Conservation (phyloP, 805 yeast genomes). For the Candida awuae region DNA sequence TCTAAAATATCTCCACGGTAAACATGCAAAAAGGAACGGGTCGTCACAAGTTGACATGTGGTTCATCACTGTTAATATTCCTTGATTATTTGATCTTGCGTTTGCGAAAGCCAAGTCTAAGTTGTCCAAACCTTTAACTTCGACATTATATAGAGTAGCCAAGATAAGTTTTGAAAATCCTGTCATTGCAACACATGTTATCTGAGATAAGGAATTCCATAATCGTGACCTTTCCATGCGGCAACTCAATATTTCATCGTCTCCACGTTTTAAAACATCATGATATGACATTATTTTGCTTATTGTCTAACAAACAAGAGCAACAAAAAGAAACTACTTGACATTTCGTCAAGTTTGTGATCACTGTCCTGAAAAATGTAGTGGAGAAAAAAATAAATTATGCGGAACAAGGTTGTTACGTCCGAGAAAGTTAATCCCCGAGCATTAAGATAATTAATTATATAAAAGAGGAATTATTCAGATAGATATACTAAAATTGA, state of each 20-base stretch:
- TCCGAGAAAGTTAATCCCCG: too few relatives aligned
- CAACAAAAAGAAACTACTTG: too few relatives aligned
- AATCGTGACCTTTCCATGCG: slow-evolving; percentile 45
- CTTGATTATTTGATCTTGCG: slow-evolving; percentile 61
- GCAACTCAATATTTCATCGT: slow-evolving; percentile 48
- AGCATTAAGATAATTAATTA: too few relatives aligned
- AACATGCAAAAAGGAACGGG: slow-evolving; percentile 80
- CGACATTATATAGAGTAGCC: slow-evolving; percentile 55
- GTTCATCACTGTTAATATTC: slow-evolving; percentile 81
- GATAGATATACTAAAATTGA: too few relatives aligned
- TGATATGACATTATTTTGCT: slow-evolving; percentile 53
- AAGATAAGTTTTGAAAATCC: slow-evolving; percentile 55
- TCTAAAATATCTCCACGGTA: slow-evolving; percentile 62
- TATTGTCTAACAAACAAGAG: too few relatives aligned
- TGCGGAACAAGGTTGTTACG: too few relatives aligned
- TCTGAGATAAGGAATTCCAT: slow-evolving; percentile 65
- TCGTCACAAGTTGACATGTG: slow-evolving; percentile 92
- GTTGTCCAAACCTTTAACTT: slow-evolving; percentile 52
- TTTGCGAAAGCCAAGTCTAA: slow-evolving; percentile 56
- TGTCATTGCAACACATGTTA: slow-evolving; percentile 61
- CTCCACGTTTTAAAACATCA: slow-evolving; percentile 65
- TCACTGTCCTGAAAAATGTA: neutral
- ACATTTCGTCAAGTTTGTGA: too few relatives aligned
- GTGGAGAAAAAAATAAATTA: neutral
- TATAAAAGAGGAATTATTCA: neutral